phyloP scores from a whole-genome alignment of 2,329 filamentous ascomycete genomes.

The Alternaria hordeiaustralica region DNA sequence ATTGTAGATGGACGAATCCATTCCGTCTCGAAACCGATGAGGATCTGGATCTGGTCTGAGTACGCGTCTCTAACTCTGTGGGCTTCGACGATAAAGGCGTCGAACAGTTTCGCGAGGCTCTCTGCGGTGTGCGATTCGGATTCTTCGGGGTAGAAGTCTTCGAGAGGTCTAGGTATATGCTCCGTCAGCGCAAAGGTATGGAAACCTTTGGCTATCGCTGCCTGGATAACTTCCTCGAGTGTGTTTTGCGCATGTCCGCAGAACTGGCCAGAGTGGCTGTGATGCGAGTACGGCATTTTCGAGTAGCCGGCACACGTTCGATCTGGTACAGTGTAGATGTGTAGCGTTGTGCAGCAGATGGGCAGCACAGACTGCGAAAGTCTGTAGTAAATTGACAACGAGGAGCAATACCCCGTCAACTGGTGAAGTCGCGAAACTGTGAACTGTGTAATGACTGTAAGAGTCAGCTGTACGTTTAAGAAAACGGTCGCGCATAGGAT shows the following conservation, averaged over 20 bases:
- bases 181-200: constrained; percentile 87
- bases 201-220: constrained; percentile 80
- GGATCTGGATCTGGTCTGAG: constrained; percentile 72
- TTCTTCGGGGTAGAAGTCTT: constrained; percentile 94
- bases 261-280: constrained; percentile 97
- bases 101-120: constrained; percentile 59
- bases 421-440: background rate
- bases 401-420: background rate
- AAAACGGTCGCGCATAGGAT: background rate
- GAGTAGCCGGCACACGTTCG: background rate
- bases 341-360: background rate
- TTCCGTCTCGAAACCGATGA: constrained; percentile 92
- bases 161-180: constrained; percentile 84
- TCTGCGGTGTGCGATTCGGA: constrained; percentile 53
- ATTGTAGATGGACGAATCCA: constrained; percentile 80
- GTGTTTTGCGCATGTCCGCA: constrained; percentile 84
- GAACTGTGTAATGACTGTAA: background rate
- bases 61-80: constrained; percentile 74
- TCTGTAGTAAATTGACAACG: background rate
- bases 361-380: background rate
- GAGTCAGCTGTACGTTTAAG: background rate
- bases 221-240: constrained; percentile 81
- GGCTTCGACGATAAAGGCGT: constrained; percentile 78
- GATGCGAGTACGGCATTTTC: constrained; percentile 92
- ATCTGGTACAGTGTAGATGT: background rate